Evolutionary conservation across 768 basidiomycete species (phyloP).

Genomic region (Paxillus ammoniavirescens): DNA sequence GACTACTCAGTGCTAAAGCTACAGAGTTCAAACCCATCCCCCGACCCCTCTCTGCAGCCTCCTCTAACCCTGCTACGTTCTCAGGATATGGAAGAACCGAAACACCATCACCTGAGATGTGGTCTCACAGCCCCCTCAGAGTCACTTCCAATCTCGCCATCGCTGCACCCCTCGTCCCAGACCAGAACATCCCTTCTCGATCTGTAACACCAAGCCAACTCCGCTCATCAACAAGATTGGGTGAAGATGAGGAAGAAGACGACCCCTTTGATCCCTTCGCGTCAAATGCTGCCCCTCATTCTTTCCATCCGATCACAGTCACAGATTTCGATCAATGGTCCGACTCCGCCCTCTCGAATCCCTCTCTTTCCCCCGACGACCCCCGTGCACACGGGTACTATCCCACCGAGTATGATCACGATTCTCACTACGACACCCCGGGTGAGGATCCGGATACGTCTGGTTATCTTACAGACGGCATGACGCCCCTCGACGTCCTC

Average conservation of each 20-base stretch:
- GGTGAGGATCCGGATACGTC: constrained; percentile 49
- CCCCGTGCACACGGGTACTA: constrained; percentile 34
- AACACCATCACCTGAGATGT: constrained; percentile 87
- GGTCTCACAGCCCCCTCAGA: constrained; percentile 71
- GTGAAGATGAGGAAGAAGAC: constrained; percentile 70
- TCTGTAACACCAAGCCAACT: constrained; percentile 70
- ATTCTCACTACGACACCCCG: constrained; percentile 30
- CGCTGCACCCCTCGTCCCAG: constrained; percentile 84
- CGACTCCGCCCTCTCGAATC: constrained; percentile 51
- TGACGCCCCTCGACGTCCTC: constrained; percentile 98
- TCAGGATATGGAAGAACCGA: constrained; percentile 54
- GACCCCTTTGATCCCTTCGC: constrained; percentile 84
- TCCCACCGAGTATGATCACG: constrained; percentile 30
- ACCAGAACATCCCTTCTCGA: constrained; percentile 49
- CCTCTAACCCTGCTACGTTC: constrained; percentile 54
- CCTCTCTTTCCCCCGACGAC: constrained; percentile 52
- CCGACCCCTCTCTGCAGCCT: constrained; percentile 71
- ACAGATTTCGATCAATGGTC: constrained; percentile 65
- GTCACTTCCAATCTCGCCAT: constrained; percentile 86
- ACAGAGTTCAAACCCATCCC: constrained; percentile 85
- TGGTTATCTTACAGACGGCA: constrained; percentile 77
- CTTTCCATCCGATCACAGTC: constrained; percentile 61
- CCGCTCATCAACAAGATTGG: constrained; percentile 59
- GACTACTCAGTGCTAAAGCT: constrained; percentile 86
- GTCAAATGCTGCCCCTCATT: constrained; percentile 41